Conservation (phyloP, 306 rosid species). For the Acacia acuminata region DNA sequence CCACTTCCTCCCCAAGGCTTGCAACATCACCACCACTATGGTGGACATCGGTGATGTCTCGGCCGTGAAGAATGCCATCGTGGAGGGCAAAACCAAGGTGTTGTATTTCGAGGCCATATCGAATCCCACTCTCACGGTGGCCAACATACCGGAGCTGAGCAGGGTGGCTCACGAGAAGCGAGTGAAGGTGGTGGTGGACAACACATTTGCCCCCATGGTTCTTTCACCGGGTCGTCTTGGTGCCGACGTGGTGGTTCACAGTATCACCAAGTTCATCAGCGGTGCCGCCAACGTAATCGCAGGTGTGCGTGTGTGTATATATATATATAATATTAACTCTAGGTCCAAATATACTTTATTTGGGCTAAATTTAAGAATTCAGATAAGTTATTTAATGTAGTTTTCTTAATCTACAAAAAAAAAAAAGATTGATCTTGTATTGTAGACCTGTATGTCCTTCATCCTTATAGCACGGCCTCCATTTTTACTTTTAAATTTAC, state of each 20-base stretch:
- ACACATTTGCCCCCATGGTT: conserved; percentile 90
- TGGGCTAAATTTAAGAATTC: no score
- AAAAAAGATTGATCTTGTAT: no score
- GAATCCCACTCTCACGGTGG: conserved; percentile 76
- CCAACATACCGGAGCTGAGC: conserved; percentile 68
- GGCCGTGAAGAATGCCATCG: conserved; percentile 53
- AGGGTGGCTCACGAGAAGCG: conserved; percentile 64
- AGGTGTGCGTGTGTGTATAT: conserved; percentile 51
- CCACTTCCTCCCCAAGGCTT: conserved; percentile 65
- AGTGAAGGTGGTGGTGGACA: conserved; percentile 86
- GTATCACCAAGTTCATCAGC: conserved; percentile 90
- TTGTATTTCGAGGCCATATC: conserved; percentile 72
- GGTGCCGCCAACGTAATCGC: conserved; percentile 97
- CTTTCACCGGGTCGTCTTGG: conserved; percentile 81
- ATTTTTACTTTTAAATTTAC: not conserved
- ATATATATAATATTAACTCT: no score
- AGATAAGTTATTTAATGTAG: no score
- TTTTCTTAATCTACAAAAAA: no score
- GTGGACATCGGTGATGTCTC: conserved; percentile 61
- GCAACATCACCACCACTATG: conserved; percentile 60
- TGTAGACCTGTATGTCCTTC: no score
- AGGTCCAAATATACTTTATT: no score
- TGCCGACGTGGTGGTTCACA: conserved; percentile 87
- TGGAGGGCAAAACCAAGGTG: conserved; percentile 69
- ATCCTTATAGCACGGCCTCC: no score